These are phyloP conservation scores for Rhamnella rubrinervis DNA, from an alignment of 331 rosid species.

Conservation along the genomic window DNA sequence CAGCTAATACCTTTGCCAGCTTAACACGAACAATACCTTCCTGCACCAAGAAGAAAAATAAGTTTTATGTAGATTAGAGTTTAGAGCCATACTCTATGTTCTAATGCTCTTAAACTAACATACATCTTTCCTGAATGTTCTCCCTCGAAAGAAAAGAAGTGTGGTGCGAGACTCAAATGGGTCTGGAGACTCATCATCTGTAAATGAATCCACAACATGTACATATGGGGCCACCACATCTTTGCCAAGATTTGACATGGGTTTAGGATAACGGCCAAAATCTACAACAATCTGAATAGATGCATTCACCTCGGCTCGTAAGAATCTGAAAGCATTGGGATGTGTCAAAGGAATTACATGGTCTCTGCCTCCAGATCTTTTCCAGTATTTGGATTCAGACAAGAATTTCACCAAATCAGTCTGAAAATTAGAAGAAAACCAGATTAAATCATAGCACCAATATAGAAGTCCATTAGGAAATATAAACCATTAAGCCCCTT, in stretches of 20 bases:
- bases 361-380: slow-evolving; percentile 81
- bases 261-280: slow-evolving; percentile 82
- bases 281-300: slow-evolving; percentile 93
- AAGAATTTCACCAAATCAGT: slow-evolving; percentile 62
- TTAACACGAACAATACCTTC: slow-evolving; percentile 85
- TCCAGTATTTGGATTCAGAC: slow-evolving; percentile 72
- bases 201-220: slow-evolving; percentile 85
- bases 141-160: slow-evolving; percentile 83
- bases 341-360: slow-evolving; percentile 93
- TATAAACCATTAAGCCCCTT: neutral
- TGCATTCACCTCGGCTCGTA: slow-evolving; percentile 62
- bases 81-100: slow-evolving; percentile 6
- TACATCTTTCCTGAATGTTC: slow-evolving; percentile 87
- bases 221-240: slow-evolving; percentile 91
- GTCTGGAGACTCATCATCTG: slow-evolving; percentile 59
- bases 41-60: slow-evolving; percentile 47
- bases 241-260: slow-evolving; percentile 79
- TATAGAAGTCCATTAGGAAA: neutral
- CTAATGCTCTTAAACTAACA: slow-evolving; percentile 28
- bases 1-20: slow-evolving; percentile 70
- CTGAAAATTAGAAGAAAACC: slow-evolving; percentile 46
- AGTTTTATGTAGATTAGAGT: slow-evolving; percentile 11
- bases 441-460: slow-evolving; percentile 1
- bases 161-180: slow-evolving; percentile 72
- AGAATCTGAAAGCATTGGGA: slow-evolving; percentile 98